Conservation (phyloP, 176 grass and related monocot genomes). For the Hsuehochloa calcarea region DNA sequence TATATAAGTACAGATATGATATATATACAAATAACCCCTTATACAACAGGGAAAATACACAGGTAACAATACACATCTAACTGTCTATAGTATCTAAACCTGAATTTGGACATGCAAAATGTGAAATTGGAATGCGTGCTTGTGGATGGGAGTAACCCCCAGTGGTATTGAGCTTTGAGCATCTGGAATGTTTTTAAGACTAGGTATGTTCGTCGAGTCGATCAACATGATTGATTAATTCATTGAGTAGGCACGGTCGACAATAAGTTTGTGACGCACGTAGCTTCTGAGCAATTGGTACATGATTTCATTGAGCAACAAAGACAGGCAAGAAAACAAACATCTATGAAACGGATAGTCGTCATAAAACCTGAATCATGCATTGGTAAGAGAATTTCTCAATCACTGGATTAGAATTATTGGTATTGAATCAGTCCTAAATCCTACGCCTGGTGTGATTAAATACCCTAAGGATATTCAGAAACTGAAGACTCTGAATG, state of each 20-base stretch:
- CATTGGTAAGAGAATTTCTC: neutral
- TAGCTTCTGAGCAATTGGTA: constrained; percentile 18
- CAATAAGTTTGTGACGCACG: neutral
- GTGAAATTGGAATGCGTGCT: neutral
- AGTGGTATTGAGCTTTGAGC: neutral
- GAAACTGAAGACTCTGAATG: neutral
- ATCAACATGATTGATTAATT: neutral
- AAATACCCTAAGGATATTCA: neutral
- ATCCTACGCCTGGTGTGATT: neutral
- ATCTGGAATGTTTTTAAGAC: neutral
- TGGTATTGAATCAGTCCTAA: neutral
- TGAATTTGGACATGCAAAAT: neutral
- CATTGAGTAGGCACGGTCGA: neutral
- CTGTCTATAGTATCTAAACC: too few relatives aligned
- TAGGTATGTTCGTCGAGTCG: neutral
- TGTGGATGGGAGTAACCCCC: neutral
- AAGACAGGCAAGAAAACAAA: neutral
- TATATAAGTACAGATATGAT: too few relatives aligned
- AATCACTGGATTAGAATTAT: neutral
- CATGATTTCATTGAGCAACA: neutral
- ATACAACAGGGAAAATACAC: too few relatives aligned
- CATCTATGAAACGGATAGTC: neutral
- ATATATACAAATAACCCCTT: too few relatives aligned
- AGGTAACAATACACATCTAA: too few relatives aligned
- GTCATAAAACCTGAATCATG: constrained; percentile 18